These are phyloP conservation scores for Withania somnifera DNA, from an alignment of 305 asterid genomes.

Conservation along the genomic window DNA sequence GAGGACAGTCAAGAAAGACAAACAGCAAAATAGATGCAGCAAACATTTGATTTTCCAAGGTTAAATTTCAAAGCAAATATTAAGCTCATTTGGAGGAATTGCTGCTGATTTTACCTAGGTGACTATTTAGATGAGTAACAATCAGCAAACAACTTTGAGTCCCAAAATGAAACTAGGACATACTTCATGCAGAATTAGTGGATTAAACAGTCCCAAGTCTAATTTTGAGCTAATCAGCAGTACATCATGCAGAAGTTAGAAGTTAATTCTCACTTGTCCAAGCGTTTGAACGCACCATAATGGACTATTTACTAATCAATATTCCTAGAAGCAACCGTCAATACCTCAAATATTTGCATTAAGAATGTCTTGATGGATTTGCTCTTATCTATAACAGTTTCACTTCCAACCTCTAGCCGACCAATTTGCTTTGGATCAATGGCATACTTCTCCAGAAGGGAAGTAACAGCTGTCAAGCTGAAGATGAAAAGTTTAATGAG, in stretches of 20 bases:
- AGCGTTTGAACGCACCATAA: neutral
- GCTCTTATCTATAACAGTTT: slow-evolving; percentile 96
- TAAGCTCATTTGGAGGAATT: neutral
- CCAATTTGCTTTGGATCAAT: slow-evolving; percentile 87
- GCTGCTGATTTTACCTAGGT: neutral
- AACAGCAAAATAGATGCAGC: neutral
- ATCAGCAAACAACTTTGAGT: neutral
- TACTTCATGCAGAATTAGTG: neutral
- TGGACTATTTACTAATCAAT: neutral
- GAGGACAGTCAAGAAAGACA: neutral
- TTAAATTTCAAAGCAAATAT: neutral
- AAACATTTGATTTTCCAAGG: neutral
- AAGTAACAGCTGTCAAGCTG: slow-evolving; percentile 95
- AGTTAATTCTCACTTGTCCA: neutral
- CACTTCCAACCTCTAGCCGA: slow-evolving; percentile 97
- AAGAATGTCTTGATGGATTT: slow-evolving; percentile 96
- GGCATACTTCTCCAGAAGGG: slow-evolving; percentile 77
- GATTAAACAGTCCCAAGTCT: neutral
- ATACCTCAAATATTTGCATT: slow-evolving; percentile 98
- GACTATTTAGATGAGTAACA: neutral
- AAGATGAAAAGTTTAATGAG: slow-evolving; percentile 19
- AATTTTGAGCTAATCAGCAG: neutral
- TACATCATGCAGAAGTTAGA: neutral
- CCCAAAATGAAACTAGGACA: neutral
- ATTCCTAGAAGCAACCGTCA: neutral